These are phyloP conservation scores for Nigrospora oryzae DNA, from an alignment of 2,329 filamentous ascomycete genomes.

Conservation along the genomic window DNA sequence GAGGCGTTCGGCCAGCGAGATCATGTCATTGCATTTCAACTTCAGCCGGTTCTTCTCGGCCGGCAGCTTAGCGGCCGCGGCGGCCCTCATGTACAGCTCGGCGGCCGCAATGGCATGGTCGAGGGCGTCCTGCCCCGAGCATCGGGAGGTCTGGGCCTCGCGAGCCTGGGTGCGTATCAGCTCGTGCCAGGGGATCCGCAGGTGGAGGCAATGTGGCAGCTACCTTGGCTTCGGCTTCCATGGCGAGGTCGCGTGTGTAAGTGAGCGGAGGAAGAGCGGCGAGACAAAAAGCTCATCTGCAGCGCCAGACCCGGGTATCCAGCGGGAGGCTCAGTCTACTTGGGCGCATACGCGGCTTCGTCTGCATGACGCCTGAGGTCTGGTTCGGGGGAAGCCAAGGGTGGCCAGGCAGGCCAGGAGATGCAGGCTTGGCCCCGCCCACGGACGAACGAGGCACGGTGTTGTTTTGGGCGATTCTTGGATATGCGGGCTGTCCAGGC, in stretches of 20 bases:
- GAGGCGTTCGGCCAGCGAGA: constrained; percentile 66
- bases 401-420: too few relatives aligned
- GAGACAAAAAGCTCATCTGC: not conserved
- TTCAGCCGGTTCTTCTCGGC: constrained; percentile 59
- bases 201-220: not conserved
- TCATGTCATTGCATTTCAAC: constrained; percentile 59
- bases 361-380: too few relatives aligned
- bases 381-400: too few relatives aligned
- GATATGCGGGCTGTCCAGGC: too few relatives aligned
- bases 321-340: not conserved
- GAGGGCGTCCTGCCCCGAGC: constrained; percentile 56
- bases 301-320: not conserved
- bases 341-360: too few relatives aligned
- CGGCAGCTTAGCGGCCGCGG: constrained; percentile 50
- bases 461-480: too few relatives aligned
- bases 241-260: constrained; percentile 5
- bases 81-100: constrained; percentile 74
- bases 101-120: constrained; percentile 67
- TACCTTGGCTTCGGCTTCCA: constrained; percentile 41
- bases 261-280: not conserved
- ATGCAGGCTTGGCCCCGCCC: too few relatives aligned
- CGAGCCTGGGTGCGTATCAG: constrained; percentile 32
- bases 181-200: too few relatives aligned
- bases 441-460: too few relatives aligned
- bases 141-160: constrained; percentile 40